phyloP scores from a whole-genome alignment of 1,284 basidiomycete genomes.

The Irpex lacteus region DNA sequence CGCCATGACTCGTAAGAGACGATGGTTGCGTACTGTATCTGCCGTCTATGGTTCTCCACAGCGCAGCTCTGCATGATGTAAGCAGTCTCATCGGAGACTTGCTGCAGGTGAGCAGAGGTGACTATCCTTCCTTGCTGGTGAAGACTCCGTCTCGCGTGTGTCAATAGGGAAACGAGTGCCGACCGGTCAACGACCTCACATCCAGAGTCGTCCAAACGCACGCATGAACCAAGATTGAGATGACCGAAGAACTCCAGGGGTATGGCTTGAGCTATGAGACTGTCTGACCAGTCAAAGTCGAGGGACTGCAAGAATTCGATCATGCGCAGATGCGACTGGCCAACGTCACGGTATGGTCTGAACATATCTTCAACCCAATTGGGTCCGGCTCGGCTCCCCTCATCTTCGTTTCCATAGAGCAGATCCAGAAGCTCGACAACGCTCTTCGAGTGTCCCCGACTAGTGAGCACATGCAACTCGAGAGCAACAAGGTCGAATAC shows the following conservation, averaged over 20 bases:
- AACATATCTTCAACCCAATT: conserved; percentile 49
- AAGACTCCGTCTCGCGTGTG: conserved; percentile 55
- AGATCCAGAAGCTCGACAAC: conserved; percentile 72
- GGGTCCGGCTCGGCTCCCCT: conserved; percentile 16
- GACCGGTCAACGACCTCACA: conserved; percentile 82
- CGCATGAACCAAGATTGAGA: conserved; percentile 75
- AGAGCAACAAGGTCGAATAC: conserved; percentile 87
- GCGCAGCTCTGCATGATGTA: conserved; percentile 83
- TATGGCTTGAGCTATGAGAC: conserved; percentile 53
- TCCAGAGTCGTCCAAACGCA: conserved; percentile 68
- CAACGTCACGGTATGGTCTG: conserved; percentile 65
- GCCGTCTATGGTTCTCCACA: conserved; percentile 83
- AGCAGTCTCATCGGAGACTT: conserved; percentile 65
- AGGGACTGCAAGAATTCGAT: conserved; percentile 87
- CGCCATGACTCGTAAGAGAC: conserved; percentile 82
- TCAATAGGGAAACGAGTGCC: conserved; percentile 67
- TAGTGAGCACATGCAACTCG: conserved; percentile 86
- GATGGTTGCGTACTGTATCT: conserved; percentile 71
- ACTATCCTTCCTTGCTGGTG: conserved; percentile 69
- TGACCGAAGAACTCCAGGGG: conserved; percentile 69
- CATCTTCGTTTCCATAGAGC: conserved; percentile 65
- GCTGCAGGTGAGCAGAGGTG: conserved; percentile 61
- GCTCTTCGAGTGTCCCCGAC: conserved; percentile 70
- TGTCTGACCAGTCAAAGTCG: conserved; percentile 87
- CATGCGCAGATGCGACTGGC: conserved; percentile 80